Conservation (phyloP, 495 filamentous ascomycete genomes). For the Penicillium malachiteum region DNA sequence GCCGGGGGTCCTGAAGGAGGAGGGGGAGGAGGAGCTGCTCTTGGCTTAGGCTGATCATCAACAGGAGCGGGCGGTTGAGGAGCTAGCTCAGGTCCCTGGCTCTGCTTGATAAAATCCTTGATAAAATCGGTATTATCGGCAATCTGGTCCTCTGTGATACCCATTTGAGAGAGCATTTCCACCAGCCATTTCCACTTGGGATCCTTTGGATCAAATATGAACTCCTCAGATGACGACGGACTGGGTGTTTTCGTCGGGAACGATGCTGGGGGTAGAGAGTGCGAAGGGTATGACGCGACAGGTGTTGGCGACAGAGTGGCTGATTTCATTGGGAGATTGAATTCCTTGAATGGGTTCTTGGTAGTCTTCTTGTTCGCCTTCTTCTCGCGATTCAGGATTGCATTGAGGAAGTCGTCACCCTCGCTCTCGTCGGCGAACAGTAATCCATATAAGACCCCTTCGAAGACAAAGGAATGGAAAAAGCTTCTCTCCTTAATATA, state of each 20-base stretch:
- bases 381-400: constrained; percentile 92
- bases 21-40: constrained; percentile 38
- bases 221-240: constrained; percentile 45
- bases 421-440: constrained; percentile 97
- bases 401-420: constrained; percentile 89
- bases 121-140: constrained; percentile 93
- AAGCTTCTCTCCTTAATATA: constrained; percentile 97
- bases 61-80: constrained; percentile 32
- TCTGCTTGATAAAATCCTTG: constrained; percentile 81
- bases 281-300: constrained; percentile 44
- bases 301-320: constrained; percentile 38
- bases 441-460: constrained; percentile 78
- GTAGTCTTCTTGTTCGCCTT: constrained; percentile 82
- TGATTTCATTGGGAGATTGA: constrained; percentile 28
- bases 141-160: constrained; percentile 90
- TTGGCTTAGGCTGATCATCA: constrained; percentile 47
- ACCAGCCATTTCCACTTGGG: constrained; percentile 81
- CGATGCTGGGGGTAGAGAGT: not conserved
- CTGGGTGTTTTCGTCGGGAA: constrained; percentile 12
- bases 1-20: constrained; percentile 58
- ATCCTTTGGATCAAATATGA: constrained; percentile 78
- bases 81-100: constrained; percentile 58
- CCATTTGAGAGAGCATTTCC: constrained; percentile 79
- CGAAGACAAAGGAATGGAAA: constrained; percentile 95
- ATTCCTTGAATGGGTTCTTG: constrained; percentile 59